phyloP scores from a whole-genome alignment of 495 filamentous ascomycete species.

The Bryoglossum gracile region DNA sequence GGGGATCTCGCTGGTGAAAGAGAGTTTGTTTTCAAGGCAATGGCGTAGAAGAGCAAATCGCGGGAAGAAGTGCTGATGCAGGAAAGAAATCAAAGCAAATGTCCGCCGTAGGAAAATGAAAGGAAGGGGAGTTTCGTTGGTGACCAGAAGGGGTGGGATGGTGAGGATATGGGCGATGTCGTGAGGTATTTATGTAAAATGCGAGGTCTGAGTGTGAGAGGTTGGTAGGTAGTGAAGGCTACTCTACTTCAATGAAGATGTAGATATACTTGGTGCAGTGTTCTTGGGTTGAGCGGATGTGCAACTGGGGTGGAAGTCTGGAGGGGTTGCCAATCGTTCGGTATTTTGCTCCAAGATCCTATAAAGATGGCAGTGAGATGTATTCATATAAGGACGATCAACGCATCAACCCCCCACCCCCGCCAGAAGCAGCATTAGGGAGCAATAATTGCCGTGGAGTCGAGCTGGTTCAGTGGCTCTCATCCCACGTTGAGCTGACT shows the following conservation, averaged over 20 bases:
- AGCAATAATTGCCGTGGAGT: slow-evolving; percentile 18
- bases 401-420: slow-evolving; percentile 14
- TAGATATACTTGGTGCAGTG: too few relatives aligned
- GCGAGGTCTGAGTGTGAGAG: too few relatives aligned
- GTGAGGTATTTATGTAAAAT: too few relatives aligned
- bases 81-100: slow-evolving; percentile 8
- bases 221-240: too few relatives aligned
- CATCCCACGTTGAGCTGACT: slow-evolving; percentile 18
- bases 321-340: slow-evolving; percentile 23
- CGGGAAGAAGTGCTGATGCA: neutral
- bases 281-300: slow-evolving; percentile 16
- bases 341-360: slow-evolving; percentile 21
- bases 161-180: neutral
- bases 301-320: slow-evolving; percentile 12
- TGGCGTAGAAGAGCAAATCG: neutral
- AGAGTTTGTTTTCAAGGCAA: neutral
- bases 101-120: slow-evolving; percentile 10
- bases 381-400: slow-evolving; percentile 25
- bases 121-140: neutral
- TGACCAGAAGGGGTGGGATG: neutral
- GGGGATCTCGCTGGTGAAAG: too few relatives aligned
- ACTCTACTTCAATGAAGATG: neutral
- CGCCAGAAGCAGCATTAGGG: neutral
- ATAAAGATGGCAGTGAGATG: slow-evolving; percentile 10
- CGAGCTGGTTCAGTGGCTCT: slow-evolving; percentile 9